These are phyloP conservation scores for Allomyces arbusculus DNA, from an alignment of 192 early-diverging fungal genomes.

Conservation along the genomic window DNA sequence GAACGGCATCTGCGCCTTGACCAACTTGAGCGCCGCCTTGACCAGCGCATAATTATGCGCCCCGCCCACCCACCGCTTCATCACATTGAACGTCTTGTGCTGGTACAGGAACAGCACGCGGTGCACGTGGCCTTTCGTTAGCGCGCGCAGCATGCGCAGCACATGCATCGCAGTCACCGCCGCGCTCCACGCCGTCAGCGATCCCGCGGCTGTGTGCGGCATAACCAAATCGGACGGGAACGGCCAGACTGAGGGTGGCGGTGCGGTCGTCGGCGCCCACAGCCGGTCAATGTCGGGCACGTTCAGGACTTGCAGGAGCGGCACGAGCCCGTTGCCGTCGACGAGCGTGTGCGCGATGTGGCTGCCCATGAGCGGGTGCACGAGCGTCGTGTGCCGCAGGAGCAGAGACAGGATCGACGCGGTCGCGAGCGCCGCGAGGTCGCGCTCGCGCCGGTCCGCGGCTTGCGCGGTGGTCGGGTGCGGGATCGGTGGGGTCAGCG, in stretches of 20 bases:
- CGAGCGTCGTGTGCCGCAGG: background rate
- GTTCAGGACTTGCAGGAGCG: background rate
- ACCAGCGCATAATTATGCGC: background rate
- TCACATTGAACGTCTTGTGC: background rate
- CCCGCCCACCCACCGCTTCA: background rate
- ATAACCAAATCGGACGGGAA: too few species aligned
- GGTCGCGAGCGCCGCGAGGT: background rate
- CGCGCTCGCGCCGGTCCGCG: background rate
- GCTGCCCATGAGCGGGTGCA: background rate
- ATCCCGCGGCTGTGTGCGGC: too few species aligned
- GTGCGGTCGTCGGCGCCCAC: too few species aligned
- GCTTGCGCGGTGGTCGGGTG: too few species aligned
- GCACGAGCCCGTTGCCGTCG: background rate
- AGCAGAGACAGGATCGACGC: background rate
- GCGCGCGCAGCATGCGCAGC: background rate
- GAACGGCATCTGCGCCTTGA: background rate
- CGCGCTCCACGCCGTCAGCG: too few species aligned
- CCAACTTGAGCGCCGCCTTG: background rate
- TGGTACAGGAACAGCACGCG: background rate
- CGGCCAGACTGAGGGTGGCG: too few species aligned
- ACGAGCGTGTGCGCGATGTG: background rate
- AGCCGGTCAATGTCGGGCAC: too few species aligned
- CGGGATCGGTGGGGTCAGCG: too few species aligned
- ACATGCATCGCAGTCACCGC: background rate
- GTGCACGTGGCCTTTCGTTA: background rate